Conservation (phyloP, 768 basidiomycete genomes). For the Kwoniella mangroviensis region DNA sequence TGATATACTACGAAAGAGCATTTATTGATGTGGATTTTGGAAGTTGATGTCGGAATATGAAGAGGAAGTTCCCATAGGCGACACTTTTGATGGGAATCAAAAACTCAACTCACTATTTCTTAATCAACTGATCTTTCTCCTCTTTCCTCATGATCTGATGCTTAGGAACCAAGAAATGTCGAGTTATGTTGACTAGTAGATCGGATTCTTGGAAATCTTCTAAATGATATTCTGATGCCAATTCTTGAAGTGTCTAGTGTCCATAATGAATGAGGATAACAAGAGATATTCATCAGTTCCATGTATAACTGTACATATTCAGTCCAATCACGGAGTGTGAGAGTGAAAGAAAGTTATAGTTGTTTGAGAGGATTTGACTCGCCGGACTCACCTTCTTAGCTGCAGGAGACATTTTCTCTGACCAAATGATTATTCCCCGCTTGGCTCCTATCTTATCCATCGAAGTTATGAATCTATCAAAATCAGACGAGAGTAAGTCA, state of each 20-base stretch:
- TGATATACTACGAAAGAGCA: too few species aligned
- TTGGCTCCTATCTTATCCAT: slow-evolving; percentile 89
- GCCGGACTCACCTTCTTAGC: slow-evolving; percentile 76
- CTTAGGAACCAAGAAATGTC: slow-evolving; percentile 90
- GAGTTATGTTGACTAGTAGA: slow-evolving; percentile 94
- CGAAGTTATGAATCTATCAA: slow-evolving; percentile 75
- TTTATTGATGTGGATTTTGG: too few species aligned
- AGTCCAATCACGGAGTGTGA: too few species aligned
- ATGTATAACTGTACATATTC: background rate
- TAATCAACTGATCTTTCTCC: slow-evolving; percentile 82
- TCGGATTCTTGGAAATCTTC: slow-evolving; percentile 98
- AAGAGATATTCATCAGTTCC: slow-evolving; percentile 1
- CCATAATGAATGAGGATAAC: slow-evolving; percentile 8
- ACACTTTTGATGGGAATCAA: too few species aligned
- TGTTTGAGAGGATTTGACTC: background rate
- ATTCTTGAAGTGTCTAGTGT: slow-evolving; percentile 82
- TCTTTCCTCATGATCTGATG: slow-evolving; percentile 85
- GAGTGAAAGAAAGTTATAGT: background rate
- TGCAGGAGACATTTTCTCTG: slow-evolving; percentile 94
- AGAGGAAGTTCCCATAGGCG: too few species aligned
- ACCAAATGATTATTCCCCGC: slow-evolving; percentile 92
- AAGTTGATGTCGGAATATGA: too few species aligned
- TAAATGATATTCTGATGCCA: slow-evolving; percentile 81
- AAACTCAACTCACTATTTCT: slow-evolving; percentile 80
- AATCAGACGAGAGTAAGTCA: background rate